These are phyloP conservation scores for Xanthoparmelia taractica DNA, from an alignment of 495 filamentous ascomycete genomes.

Conservation along the genomic window DNA sequence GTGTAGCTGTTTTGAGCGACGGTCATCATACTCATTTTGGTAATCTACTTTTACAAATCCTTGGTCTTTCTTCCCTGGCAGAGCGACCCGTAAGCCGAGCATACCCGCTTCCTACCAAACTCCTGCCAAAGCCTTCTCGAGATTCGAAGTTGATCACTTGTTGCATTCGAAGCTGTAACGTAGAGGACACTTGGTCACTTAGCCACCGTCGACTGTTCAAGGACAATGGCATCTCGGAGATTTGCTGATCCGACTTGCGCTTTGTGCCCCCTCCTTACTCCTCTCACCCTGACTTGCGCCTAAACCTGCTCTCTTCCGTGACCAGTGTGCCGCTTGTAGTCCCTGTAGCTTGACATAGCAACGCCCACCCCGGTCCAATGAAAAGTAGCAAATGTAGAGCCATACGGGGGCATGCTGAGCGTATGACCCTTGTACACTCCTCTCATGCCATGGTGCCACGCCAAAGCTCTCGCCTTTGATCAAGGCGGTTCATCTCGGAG, in stretches of 20 bases:
- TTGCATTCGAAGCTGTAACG: neutral
- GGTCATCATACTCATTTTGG: neutral
- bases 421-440: neutral
- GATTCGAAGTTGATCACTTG: neutral
- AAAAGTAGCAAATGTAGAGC: neutral
- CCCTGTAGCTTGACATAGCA: neutral
- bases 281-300: neutral
- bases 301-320: neutral
- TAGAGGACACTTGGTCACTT: neutral
- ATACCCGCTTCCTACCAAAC: neutral
- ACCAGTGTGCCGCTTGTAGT: neutral
- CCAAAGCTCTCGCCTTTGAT: neutral
- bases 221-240: neutral
- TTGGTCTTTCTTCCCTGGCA: neutral
- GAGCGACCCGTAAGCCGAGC: neutral
- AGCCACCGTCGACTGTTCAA: neutral
- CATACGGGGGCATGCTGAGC: neutral
- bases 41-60: neutral
- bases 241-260: neutral
- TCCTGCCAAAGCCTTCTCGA: neutral
- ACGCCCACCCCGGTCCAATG: neutral
- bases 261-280: neutral
- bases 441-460: too few relatives aligned
- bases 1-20: neutral
- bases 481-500: neutral